Evolutionary conservation across 345 rosid species (phyloP).

Genomic region (Syzygium aromaticum): DNA sequence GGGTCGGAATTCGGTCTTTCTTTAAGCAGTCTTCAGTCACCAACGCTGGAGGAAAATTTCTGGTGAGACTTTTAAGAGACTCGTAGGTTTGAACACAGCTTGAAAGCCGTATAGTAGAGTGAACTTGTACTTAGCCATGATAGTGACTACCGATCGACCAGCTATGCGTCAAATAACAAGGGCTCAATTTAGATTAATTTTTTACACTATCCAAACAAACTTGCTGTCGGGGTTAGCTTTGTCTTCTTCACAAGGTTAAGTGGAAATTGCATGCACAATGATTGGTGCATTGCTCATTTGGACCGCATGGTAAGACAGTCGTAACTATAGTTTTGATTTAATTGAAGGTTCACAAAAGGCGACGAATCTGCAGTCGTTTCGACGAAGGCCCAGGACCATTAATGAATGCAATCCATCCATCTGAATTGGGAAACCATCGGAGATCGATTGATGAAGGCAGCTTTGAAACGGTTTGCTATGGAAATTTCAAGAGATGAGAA

Average conservation of each 20-base stretch:
- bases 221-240: not conserved
- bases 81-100: not conserved
- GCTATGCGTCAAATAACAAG: not conserved
- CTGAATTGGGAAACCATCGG: not conserved
- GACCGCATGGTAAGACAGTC: not conserved
- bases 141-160: not conserved
- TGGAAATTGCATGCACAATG: not conserved
- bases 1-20: not conserved
- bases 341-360: not conserved
- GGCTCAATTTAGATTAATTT: not conserved
- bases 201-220: not conserved
- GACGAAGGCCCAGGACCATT: not conserved
- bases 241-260: not conserved
- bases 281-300: not conserved
- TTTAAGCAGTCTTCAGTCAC: not conserved
- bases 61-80: not conserved
- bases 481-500: not conserved
- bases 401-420: not conserved
- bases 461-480: not conserved
- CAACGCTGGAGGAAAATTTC: not conserved
- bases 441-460: not conserved
- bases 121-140: not conserved
- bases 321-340: not conserved
- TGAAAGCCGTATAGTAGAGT: not conserved
- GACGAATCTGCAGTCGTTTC: not conserved